Percentiles rank a stretch among this genome's conserved stretches.
phyloP scores from a whole-genome alignment of 169 alveolate genomes.

The Cryptosporidium sp. region DNA sequence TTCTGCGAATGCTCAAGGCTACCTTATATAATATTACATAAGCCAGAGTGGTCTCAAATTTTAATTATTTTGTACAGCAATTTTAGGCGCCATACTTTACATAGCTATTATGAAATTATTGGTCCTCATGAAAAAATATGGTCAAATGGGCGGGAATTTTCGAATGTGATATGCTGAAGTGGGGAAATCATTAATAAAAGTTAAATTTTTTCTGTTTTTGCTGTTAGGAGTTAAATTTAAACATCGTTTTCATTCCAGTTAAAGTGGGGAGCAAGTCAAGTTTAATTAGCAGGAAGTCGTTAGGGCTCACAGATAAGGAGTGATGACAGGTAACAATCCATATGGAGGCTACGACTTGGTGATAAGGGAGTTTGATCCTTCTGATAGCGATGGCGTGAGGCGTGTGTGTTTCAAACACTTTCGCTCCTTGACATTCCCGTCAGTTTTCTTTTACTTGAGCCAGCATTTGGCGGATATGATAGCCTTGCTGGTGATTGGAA shows the following conservation, averaged over 20 bases:
- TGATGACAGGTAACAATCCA: conserved; percentile 55
- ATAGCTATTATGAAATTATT: background rate
- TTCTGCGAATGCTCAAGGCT: background rate
- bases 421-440: conserved; percentile 71
- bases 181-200: background rate
- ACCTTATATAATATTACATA: background rate
- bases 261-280: background rate
- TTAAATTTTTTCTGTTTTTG: background rate
- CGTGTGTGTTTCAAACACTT: conserved; percentile 74
- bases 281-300: background rate
- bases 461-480: conserved; percentile 69
- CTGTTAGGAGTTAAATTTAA: background rate
- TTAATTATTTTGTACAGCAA: too few species aligned
- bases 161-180: background rate
- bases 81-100: background rate
- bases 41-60: background rate
- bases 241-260: background rate
- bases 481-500: conserved; percentile 67
- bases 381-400: conserved; percentile 74
- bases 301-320: background rate
- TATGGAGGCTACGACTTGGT: conserved; percentile 72
- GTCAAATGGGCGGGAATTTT: background rate
- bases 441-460: conserved; percentile 66
- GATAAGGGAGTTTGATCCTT: conserved; percentile 64
- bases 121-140: conserved; percentile 17